phyloP scores from a whole-genome alignment of 179 eudicot genomes.

The Amaranthus tricolor region DNA sequence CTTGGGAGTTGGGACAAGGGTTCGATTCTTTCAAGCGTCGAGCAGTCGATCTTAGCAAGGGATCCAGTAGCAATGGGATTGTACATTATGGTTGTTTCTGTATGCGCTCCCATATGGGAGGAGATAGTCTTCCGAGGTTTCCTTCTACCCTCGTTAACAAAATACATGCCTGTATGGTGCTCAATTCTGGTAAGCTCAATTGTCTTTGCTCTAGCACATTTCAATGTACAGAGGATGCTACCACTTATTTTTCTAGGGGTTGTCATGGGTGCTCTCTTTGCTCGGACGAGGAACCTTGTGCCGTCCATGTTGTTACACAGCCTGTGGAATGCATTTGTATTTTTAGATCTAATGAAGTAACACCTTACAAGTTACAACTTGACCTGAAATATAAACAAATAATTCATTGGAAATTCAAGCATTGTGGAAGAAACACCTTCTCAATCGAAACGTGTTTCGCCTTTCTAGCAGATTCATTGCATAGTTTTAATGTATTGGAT shows the following conservation, averaged over 20 bases:
- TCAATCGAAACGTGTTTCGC: not conserved
- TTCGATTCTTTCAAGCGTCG: slow-evolving; percentile 73
- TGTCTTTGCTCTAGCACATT: slow-evolving; percentile 82
- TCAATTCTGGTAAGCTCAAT: slow-evolving; percentile 67
- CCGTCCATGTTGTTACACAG: slow-evolving; percentile 82
- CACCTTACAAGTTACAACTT: slow-evolving; percentile 5
- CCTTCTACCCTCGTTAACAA: slow-evolving; percentile 80
- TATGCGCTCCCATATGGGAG: slow-evolving; percentile 87
- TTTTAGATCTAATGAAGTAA: slow-evolving; percentile 77
- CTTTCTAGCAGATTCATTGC: slow-evolving; percentile 11
- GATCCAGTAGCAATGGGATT: slow-evolving; percentile 79
- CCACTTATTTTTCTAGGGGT: slow-evolving; percentile 75
- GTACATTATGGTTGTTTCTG: slow-evolving; percentile 66
- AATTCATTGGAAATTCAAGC: slow-evolving; percentile 27
- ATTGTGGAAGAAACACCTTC: not conserved
- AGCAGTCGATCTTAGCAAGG: slow-evolving; percentile 74
- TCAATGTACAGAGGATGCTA: slow-evolving; percentile 74
- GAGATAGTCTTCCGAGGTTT: slow-evolving; percentile 80
- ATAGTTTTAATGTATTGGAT: not conserved
- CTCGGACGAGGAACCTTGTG: slow-evolving; percentile 70
- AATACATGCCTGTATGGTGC: slow-evolving; percentile 82
- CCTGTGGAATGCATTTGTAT: slow-evolving; percentile 85
- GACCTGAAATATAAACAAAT: slow-evolving; percentile 21
- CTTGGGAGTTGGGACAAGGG: no score
- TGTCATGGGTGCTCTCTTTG: slow-evolving; percentile 69